Evolutionary conservation across 495 filamentous ascomycete species (phyloP), one percentile per base, ranked within the genome.

Genomic region (Aspergillus affinis): DNA sequence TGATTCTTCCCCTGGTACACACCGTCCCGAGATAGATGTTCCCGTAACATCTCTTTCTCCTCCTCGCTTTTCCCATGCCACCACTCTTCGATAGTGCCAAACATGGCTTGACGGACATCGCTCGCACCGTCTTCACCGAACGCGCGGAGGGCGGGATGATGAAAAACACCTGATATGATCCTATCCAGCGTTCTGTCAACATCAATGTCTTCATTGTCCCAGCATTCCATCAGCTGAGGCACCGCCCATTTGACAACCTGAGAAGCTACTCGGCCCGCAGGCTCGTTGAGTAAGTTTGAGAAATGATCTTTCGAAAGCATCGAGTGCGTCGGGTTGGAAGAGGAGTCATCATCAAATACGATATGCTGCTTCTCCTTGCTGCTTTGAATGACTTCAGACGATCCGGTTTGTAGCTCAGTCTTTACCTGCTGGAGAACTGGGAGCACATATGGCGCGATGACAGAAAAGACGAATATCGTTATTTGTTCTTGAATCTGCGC

Each of bases 301-400:
- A 95, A 96, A 69, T 96, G 92, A 65, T 96, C 92, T 78, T 97
- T 97, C 48, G 90, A 90, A 19, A 97, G 82, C 92, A 96, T 97
- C n/a, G 89, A 92, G 71, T 97, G 92, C 10, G 92, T 97, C 8
- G 92, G 92, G 67, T 97, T 87, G 20, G 84, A 83, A 52, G 72
- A 88, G 44, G 77, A 48, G 61, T 93, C 86, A 63, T 97, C 86
- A n/a, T 88, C 66, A 73, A 95, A 97, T 27, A 97, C 91, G 55
- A 91, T 82, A 62, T 87, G 84, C 71, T 97, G 92, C 70, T 92
- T 85, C 46, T 89, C 83, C 68, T 86, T 82, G 69, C 88, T 90
- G 71, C 83, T 88, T 60, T 88, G 81, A 58, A 97, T 96, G 61
- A 97, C 86, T 69, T 95, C 92, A 2, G 82, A 83, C n/a, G 90